Evolutionary conservation across 2,329 filamentous ascomycete species (phyloP), one percentile per base, ranked within the genome.

Genomic region (Phaeosphaeriaceae sp.): DNA sequence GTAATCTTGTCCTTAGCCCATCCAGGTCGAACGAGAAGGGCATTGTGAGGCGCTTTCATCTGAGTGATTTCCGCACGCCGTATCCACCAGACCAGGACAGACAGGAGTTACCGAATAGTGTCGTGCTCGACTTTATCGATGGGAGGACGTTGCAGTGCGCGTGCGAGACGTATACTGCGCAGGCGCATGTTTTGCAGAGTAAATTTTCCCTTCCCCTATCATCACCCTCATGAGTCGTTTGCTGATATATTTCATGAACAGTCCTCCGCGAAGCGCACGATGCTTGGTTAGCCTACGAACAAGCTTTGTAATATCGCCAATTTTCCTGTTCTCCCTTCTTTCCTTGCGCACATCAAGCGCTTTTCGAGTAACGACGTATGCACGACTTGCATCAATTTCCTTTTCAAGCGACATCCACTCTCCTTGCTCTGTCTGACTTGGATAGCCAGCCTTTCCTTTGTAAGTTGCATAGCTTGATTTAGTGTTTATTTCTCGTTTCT

Each of bases 101-200:
- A 66, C 91, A 97, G 79, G 95, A 99, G 80, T 83, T 99, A 52
- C 93, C 94, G 2, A 92, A 97, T 79, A 97, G 93, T 51, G 85
- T 90, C 40, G 74, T 89, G 25, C 79, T 90, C 33, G 86, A 89
- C 65, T 86, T 89, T 59, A 73, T 82, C 22, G 85, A 89, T 65
- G 87, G 87, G 21, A 84, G 84, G 40, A 86, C 85, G 9, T 77
- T 90, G 52, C 88, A 90, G 71, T 86, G 85, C 70, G 87, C 88
- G 42, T 78, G 76, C 49, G 74, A 77, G 62, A 75, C 73, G 33
- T 67, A 69, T 53, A 62, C 62, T 5, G 70, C 67, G 24, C 76
- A 78, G 63, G 66, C 66, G 15, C 69, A 73, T 47, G 75, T 78
- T 49, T 62, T 78, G 60, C 73, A 75, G 58, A 71, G 75, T 76